Evolutionary conservation across 768 basidiomycete species (phyloP).

Genomic region (Lepiota brunneoincarnata): DNA sequence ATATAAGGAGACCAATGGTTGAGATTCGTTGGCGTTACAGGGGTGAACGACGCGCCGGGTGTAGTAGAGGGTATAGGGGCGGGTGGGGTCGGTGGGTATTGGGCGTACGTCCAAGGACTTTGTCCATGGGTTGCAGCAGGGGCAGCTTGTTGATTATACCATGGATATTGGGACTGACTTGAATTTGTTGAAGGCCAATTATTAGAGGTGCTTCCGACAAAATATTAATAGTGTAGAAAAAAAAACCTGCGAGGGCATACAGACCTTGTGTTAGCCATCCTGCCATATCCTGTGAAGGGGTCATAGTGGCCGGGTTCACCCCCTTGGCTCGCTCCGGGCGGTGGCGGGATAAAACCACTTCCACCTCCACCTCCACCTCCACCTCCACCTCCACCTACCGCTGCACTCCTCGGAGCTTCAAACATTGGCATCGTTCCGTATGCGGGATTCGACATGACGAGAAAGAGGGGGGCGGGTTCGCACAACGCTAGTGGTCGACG

Average conservation of each 20-base stretch:
- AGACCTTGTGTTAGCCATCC: constrained; percentile 12
- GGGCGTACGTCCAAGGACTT: constrained; percentile 2
- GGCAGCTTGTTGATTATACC: background rate
- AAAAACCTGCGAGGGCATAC: background rate
- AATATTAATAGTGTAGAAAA: background rate
- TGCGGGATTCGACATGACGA: constrained; percentile 4
- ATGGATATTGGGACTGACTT: background rate
- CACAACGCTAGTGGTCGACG: background rate
- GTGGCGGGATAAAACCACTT: constrained; percentile 28
- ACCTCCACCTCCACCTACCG: background rate
- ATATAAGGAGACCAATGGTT: constrained; percentile 2
- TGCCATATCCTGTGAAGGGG: constrained; percentile 6
- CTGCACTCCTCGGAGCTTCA: background rate
- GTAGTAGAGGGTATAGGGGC: background rate
- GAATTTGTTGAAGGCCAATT: background rate
- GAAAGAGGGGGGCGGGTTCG: background rate
- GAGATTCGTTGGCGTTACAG: background rate
- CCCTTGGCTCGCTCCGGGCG: constrained; percentile 28
- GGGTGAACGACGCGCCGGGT: background rate
- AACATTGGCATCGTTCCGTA: constrained; percentile 5
- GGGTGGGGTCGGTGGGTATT: constrained; percentile 1
- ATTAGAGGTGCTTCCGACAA: background rate
- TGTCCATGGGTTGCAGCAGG: background rate
- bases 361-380: background rate
- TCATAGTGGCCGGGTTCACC: constrained; percentile 23